phyloP scores from a whole-genome alignment of 2,329 filamentous ascomycete species.

The Penicillium sp. region DNA sequence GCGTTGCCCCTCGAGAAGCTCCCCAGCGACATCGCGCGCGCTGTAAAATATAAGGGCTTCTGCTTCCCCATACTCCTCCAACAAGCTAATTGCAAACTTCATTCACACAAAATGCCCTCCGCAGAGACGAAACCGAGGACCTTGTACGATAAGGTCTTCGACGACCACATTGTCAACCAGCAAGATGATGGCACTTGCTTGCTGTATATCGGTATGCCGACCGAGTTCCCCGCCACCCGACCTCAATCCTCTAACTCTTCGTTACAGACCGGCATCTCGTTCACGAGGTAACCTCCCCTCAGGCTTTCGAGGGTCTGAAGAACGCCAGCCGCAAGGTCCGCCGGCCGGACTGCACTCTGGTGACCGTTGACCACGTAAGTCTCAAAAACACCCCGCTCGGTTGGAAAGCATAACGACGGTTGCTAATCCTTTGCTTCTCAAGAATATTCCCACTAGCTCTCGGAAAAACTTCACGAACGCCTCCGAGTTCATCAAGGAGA shows the following conservation, averaged over 20 bases:
- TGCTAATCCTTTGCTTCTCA: slow-evolving; percentile 17
- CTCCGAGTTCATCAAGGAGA: slow-evolving; percentile 89
- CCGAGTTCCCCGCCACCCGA: slow-evolving; percentile 6
- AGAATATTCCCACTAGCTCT: slow-evolving; percentile 93
- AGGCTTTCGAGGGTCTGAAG: slow-evolving; percentile 94
- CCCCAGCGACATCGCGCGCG: slow-evolving; percentile 40
- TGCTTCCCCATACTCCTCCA: slow-evolving; percentile 10
- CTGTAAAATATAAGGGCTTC: slow-evolving; percentile 31
- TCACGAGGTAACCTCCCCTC: slow-evolving; percentile 97
- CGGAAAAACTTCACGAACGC: slow-evolving; percentile 94
- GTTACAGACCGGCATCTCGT: slow-evolving; percentile 84
- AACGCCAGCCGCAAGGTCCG: slow-evolving; percentile 87
- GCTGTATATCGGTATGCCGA: slow-evolving; percentile 80
- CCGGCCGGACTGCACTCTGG: slow-evolving; percentile 93
- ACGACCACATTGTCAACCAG: slow-evolving; percentile 92
- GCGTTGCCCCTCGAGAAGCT: slow-evolving; percentile 35
- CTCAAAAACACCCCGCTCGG: neutral
- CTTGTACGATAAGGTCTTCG: slow-evolving; percentile 96
- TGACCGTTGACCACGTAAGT: slow-evolving; percentile 93
- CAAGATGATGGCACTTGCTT: slow-evolving; percentile 90
- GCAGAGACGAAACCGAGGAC: slow-evolving; percentile 74
- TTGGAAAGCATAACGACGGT: neutral
- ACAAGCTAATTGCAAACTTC: slow-evolving; percentile 13
- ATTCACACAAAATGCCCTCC: slow-evolving; percentile 67
- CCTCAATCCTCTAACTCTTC: slow-evolving; percentile 14